These are phyloP conservation scores for Microcera coccophila DNA, from an alignment of 2,329 filamentous ascomycete species.

Conservation along the genomic window DNA sequence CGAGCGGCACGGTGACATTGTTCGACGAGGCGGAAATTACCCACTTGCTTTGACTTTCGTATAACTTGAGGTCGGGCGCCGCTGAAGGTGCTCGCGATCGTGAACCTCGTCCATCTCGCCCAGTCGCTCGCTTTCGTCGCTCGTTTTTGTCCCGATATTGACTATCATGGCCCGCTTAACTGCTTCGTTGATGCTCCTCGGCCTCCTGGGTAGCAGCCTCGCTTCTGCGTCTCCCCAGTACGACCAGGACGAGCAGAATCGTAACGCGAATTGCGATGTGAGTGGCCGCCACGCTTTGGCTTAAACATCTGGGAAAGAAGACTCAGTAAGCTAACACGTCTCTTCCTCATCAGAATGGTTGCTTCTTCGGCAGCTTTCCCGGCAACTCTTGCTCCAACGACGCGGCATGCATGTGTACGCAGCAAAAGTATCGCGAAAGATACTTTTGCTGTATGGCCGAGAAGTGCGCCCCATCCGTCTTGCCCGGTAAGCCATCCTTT, in stretches of 20 bases:
- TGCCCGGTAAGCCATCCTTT: not conserved
- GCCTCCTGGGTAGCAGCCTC: not conserved
- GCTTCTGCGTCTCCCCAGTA: not conserved
- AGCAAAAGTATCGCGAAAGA: constrained; percentile 9
- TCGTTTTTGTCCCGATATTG: not conserved
- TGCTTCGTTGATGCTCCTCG: not conserved
- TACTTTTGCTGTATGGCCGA: constrained; percentile 13
- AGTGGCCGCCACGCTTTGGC: not conserved
- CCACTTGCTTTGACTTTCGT: no score
- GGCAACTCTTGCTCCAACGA: constrained; percentile 1
- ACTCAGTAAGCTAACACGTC: not conserved
- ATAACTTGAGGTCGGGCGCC: no score
- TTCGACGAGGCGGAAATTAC: no score
- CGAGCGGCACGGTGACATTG: no score
- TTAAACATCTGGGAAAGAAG: not conserved
- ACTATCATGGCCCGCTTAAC: not conserved
- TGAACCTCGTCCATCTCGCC: not conserved
- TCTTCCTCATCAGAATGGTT: not conserved
- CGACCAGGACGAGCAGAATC: not conserved
- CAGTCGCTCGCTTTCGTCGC: not conserved
- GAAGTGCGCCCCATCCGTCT: constrained; percentile 3
- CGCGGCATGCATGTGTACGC: constrained; percentile 10
- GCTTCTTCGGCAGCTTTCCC: not conserved
- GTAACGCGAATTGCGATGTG: not conserved
- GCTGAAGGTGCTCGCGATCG: no score